phyloP scores from a whole-genome alignment of 2,329 filamentous ascomycete species.

The Immersiporthe knoxdaviesiana region DNA sequence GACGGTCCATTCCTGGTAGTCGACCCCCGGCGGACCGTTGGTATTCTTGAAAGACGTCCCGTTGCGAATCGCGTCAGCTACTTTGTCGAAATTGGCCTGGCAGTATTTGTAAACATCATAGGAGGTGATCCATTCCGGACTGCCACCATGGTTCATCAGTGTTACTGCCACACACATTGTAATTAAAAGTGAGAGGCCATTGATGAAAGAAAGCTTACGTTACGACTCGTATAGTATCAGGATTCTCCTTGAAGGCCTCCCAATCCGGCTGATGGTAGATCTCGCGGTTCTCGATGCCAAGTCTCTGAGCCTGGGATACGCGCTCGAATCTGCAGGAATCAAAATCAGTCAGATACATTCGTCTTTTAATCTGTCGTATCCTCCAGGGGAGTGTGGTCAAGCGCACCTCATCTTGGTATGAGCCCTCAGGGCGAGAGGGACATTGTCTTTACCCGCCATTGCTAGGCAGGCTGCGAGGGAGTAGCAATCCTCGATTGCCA shows the following conservation, averaged over 20 bases:
- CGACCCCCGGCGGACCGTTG: neutral
- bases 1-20: neutral
- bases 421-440: neutral
- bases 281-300: neutral
- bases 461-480: conserved; percentile 40
- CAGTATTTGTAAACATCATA: neutral
- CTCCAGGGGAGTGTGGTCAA: too few species aligned
- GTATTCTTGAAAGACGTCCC: neutral
- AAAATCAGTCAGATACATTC: neutral
- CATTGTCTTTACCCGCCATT: neutral
- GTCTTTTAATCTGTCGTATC: too few species aligned
- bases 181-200: neutral
- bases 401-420: neutral
- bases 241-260: neutral
- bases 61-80: neutral
- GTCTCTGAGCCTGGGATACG: neutral
- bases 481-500: conserved; percentile 44
- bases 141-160: neutral
- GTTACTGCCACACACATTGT: neutral
- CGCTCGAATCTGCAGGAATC: neutral
- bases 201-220: neutral
- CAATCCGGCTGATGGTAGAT: neutral
- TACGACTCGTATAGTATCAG: neutral
- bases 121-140: neutral
- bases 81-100: neutral